Evolutionary conservation across 2,329 filamentous ascomycete genomes (phyloP), one percentile per base, ranked within the genome.

Genomic region (Penicillium sp.): DNA sequence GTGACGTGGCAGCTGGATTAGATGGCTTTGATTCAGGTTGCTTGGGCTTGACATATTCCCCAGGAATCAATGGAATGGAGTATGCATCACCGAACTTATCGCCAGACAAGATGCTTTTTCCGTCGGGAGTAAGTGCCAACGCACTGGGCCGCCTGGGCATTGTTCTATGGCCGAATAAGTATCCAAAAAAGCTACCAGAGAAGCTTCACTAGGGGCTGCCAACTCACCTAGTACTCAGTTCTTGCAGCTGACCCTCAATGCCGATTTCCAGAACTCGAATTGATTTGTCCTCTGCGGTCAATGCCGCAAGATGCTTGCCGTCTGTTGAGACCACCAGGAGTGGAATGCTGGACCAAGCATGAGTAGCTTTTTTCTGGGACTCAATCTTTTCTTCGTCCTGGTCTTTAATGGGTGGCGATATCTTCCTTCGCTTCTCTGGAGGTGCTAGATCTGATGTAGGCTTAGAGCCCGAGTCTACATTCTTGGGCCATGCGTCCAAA

Each of bases 71-170:
- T 10, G 92, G 90, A 6, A 98, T 67, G 8, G 85, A 77, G 66
- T 95, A 96, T 44, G 95, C 90, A 61, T 98, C 92, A 49, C 92
- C 92, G 57, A 96, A 96, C 64, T 98, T 98, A 70, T 98, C 92
- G 35, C 80, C 90, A 45, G 79, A 80, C 41, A 96, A 66, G 46
- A 98, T 85, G 6, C 80, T 84, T 29, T 74, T 72, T 45, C 78
- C 74, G 57, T 89, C 82, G 26, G 77, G 69, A 6, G 83, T 79
- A 35, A 95, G 66, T 35, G 75, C 69, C 41, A 96, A 70, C 23
- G 84, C 80, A 58, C 82, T 90, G 9, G 89, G 87, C 23, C 88
- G 80, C 69, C 95, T 96, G 26, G 88, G 86, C 84, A 96, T 93
- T 41, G 67, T 68, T 63, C 87, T 90, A 35, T 23, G 33, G 8